phyloP scores from a whole-genome alignment of 345 rosid species.

The Laguncularia racemosa region DNA sequence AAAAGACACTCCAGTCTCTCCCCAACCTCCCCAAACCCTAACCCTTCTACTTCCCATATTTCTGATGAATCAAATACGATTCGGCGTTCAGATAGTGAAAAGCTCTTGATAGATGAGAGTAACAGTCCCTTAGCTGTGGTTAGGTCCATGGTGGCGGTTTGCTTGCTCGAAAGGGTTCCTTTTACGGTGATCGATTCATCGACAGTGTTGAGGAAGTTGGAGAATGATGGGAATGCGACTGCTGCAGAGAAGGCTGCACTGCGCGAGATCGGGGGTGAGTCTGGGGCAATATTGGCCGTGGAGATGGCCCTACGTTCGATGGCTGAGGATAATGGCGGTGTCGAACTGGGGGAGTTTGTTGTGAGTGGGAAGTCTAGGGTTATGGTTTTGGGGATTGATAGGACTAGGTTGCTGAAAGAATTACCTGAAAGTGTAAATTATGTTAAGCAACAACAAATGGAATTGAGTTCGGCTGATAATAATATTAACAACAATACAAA shows the following conservation, averaged over 20 bases:
- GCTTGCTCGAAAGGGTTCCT: conserved; percentile 75
- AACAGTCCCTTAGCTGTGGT: conserved; percentile 59
- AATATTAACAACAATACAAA: conserved; percentile 4
- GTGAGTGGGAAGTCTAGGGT: conserved; percentile 75
- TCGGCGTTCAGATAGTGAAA: conserved; percentile 8
- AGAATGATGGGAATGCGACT: conserved; percentile 66
- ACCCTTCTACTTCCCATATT: not conserved
- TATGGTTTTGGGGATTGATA: conserved; percentile 74
- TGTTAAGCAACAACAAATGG: conserved; percentile 20
- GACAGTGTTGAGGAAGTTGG: conserved; percentile 77
- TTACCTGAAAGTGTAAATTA: conserved; percentile 57
- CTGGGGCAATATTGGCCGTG: conserved; percentile 68
- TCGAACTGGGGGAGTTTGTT: conserved; percentile 80
- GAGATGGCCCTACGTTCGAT: conserved; percentile 79
- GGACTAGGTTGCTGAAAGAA: conserved; percentile 67
- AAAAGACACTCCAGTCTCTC: conserved; percentile 18
- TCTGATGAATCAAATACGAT: not conserved
- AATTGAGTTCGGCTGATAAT: conserved; percentile 14
- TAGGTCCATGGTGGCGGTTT: conserved; percentile 84
- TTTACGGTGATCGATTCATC: conserved; percentile 72
- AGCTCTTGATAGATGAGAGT: conserved; percentile 23
- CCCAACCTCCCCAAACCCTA: conserved; percentile 11
- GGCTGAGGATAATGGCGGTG: conserved; percentile 76
- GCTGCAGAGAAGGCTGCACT: conserved; percentile 67
- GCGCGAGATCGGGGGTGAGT: conserved; percentile 79